phyloP scores from a whole-genome alignment of 352 stramenopile species.

The Aphanomyces invadans region DNA sequence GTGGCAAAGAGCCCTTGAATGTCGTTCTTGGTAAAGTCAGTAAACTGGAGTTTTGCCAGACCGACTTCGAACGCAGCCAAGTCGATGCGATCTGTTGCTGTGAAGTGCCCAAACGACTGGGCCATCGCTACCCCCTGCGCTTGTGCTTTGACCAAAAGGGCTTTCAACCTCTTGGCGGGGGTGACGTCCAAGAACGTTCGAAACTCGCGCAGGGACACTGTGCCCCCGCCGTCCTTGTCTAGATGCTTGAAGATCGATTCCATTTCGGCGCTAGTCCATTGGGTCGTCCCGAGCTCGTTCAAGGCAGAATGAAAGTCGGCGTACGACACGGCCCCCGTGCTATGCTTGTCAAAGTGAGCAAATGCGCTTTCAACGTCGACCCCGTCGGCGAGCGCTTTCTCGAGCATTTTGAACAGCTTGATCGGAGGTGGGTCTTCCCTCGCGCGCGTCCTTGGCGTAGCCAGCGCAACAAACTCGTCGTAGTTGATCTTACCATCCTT shows the following conservation, averaged over 20 bases:
- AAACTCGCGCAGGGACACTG: conserved; percentile 56
- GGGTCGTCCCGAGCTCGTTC: conserved; percentile 19
- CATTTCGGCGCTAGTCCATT: conserved; percentile 28
- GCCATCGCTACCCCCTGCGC: conserved; percentile 27
- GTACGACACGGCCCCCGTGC: conserved; percentile 41
- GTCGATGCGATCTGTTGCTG: conserved; percentile 36
- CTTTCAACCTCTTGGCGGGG: not conserved
- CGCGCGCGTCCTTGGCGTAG: not conserved
- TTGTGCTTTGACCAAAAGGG: conserved; percentile 23
- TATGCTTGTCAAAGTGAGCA: conserved; percentile 46
- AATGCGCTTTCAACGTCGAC: conserved; percentile 41
- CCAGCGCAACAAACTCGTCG: conserved; percentile 31
- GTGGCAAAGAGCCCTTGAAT: conserved; percentile 27
- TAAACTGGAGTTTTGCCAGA: conserved; percentile 43
- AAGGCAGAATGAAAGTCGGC: conserved; percentile 39
- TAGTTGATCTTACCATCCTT: conserved; percentile 28
- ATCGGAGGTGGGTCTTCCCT: conserved; percentile 10
- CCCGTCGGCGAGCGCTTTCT: conserved; percentile 29
- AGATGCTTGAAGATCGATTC: conserved; percentile 39
- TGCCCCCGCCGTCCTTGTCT: conserved; percentile 44
- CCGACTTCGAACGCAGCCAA: conserved; percentile 44
- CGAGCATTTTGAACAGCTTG: conserved; percentile 32
- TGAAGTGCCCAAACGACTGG: conserved; percentile 37
- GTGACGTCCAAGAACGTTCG: conserved; percentile 31
- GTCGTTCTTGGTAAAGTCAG: conserved; percentile 33